Conservation (phyloP, 2,329 filamentous ascomycete genomes). For the Mariannaea sp. region DNA sequence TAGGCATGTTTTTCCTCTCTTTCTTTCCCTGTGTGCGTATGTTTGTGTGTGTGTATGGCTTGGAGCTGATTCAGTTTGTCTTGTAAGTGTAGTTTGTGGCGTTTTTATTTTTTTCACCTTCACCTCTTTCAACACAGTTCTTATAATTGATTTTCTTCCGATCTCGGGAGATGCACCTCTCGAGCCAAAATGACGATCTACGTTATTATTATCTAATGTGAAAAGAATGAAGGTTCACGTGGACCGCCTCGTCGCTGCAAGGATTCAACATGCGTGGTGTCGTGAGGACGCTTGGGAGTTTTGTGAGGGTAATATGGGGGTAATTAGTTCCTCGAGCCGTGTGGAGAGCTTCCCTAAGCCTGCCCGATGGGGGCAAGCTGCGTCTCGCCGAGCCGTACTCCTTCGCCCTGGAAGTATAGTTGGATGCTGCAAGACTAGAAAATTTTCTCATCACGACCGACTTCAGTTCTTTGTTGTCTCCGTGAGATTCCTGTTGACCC, state of each 20-base stretch:
- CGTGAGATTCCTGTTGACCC: no score
- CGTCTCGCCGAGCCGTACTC: background rate
- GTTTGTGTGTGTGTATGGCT: background rate
- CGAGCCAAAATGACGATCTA: slow-evolving; percentile 1
- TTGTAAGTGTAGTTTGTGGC: no score
- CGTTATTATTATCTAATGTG: slow-evolving; percentile 12
- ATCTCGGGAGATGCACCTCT: slow-evolving; percentile 1
- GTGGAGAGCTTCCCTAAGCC: background rate
- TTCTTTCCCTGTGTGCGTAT: background rate
- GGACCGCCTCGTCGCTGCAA: slow-evolving; percentile 1
- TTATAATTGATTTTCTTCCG: slow-evolving; percentile 6
- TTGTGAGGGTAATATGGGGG: slow-evolving; percentile 19
- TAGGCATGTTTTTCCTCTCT: slow-evolving; percentile 1
- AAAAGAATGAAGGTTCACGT: slow-evolving; percentile 5
- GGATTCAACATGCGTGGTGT: background rate
- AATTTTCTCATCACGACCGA: background rate
- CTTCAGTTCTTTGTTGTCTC: no score
- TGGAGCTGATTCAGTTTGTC: no score
- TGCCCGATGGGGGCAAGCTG: background rate
- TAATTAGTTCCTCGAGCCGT: slow-evolving; percentile 12
- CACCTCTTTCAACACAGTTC: background rate
- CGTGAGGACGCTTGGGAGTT: slow-evolving; percentile 10
- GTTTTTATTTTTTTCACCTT: no score
- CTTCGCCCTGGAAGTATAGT: background rate
- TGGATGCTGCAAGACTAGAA: background rate